Conservation (phyloP, 192 early-diverging fungal genomes). For the Phlyctochytrium planicorne region DNA sequence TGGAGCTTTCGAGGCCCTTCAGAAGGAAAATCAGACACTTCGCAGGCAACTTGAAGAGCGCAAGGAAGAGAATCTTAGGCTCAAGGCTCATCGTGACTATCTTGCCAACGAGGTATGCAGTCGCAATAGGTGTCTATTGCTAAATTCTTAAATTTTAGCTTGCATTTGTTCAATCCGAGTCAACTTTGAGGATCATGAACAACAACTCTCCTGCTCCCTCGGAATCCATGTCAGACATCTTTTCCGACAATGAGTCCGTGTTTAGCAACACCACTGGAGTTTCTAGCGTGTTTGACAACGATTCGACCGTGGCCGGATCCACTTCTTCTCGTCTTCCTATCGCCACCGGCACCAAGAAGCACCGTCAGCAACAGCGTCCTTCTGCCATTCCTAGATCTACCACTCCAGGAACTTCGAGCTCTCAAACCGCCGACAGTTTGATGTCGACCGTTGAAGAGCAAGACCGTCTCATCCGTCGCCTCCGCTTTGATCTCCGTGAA, state of each 20-base stretch:
- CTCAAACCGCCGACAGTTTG: background rate
- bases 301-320: background rate
- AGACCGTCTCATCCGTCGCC: conserved; percentile 1
- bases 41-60: background rate
- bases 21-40: conserved; percentile 3
- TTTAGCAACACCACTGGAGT: background rate
- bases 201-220: background rate
- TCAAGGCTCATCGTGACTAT: conserved; percentile 1
- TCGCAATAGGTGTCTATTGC: too few species aligned
- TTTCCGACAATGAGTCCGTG: conserved; percentile 3
- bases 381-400: background rate
- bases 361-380: background rate
- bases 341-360: background rate
- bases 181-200: background rate
- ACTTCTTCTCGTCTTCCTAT: conserved; percentile 1
- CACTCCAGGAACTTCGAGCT: background rate
- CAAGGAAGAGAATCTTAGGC: conserved; percentile 5
- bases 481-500: conserved; percentile 5
- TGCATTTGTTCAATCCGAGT: background rate
- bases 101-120: conserved; percentile 5
- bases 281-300: background rate
- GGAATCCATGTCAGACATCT: background rate
- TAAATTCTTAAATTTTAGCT: background rate
- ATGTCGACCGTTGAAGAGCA: background rate
- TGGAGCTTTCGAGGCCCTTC: background rate